Conservation (phyloP, 2,329 filamentous ascomycete species). For the Aureobasidium mangrovei region DNA sequence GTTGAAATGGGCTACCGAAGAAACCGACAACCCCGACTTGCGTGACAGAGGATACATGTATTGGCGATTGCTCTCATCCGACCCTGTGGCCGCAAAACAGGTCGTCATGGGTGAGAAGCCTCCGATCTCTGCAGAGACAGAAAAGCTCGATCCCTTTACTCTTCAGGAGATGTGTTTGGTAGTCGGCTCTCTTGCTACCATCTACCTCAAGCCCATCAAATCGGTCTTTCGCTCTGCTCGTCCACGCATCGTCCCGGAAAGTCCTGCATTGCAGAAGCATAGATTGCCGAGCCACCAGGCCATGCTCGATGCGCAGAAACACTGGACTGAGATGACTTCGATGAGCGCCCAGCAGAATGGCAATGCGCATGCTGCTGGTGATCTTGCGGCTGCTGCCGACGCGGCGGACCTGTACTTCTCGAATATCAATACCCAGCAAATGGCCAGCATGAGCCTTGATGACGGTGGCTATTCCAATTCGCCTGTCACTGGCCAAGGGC, state of each 20-base stretch:
- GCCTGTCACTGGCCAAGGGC: conserved; percentile 17
- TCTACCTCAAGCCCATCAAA: conserved; percentile 96
- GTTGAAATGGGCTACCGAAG: conserved; percentile 96
- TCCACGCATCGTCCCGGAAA: conserved; percentile 68
- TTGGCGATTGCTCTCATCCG: conserved; percentile 89
- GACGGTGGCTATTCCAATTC: conserved; percentile 35
- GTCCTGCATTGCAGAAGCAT: conserved; percentile 74
- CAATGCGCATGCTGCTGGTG: conserved; percentile 26
- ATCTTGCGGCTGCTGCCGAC: conserved; percentile 63
- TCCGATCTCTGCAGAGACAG: conserved; percentile 88
- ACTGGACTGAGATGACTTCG: conserved; percentile 7
- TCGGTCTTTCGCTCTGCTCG: conserved; percentile 90
- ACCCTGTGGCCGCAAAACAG: conserved; percentile 74
- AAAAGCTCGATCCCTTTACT: conserved; percentile 82
- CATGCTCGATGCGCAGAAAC: conserved; percentile 27
- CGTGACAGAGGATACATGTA: conserved; percentile 98
- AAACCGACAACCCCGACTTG: conserved; percentile 97
- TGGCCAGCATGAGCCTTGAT: conserved; percentile 60
- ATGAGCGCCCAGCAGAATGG: conserved; percentile 20
- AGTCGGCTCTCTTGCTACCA: conserved; percentile 89
- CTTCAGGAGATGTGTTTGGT: conserved; percentile 96
- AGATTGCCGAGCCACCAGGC: conserved; percentile 51
- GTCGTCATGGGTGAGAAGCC: conserved; percentile 98
- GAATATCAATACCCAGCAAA: conserved; percentile 62
- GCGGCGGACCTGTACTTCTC: conserved; percentile 89